A percentile compares a stretch with the other conserved stretches of the same genome.
Evolutionary conservation across 2,329 filamentous ascomycete species (phyloP).

Genomic region (Hymenoscyphus fraxineus): DNA sequence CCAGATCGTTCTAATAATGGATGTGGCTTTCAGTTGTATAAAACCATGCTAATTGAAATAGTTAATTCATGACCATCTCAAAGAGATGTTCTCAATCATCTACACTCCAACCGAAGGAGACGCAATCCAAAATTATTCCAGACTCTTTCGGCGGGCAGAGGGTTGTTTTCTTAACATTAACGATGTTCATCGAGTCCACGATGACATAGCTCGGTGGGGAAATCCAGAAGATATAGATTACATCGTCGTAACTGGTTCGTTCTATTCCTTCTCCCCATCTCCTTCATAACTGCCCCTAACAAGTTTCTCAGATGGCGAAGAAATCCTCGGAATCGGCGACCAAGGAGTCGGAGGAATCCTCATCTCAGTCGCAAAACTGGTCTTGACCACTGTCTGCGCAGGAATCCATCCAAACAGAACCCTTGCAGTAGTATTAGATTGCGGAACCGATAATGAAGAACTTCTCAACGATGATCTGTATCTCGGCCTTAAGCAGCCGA

Average conservation of each 20-base stretch:
- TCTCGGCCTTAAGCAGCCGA: constrained; percentile 65
- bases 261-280: neutral
- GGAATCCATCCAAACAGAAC: constrained; percentile 77
- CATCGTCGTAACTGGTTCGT: constrained; percentile 75
- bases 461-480: constrained; percentile 75
- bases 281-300: constrained; percentile 18
- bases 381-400: constrained; percentile 79
- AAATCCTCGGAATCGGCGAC: constrained; percentile 86
- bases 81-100: constrained; percentile 87
- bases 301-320: constrained; percentile 46
- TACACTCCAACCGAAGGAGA: constrained; percentile 90
- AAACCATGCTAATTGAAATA: constrained; percentile 33
- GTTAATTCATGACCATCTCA: constrained; percentile 72
- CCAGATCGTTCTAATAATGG: too few relatives aligned
- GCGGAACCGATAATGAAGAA: constrained; percentile 76
- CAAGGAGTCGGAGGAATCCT: constrained; percentile 82
- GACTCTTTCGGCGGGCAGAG: constrained; percentile 72
- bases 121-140: constrained; percentile 79
- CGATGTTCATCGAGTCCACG: constrained; percentile 61
- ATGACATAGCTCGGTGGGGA: constrained; percentile 66
- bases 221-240: constrained; percentile 74
- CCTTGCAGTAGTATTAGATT: constrained; percentile 78
- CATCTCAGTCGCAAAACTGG: constrained; percentile 80
- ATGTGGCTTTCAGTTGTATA: neutral
- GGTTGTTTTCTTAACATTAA: constrained; percentile 78